Percentiles rank a stretch among this genome's conserved stretches.
Evolutionary conservation across 208 protist genomes (phyloP).

Genomic region (Balamuthia mandrillaris): DNA sequence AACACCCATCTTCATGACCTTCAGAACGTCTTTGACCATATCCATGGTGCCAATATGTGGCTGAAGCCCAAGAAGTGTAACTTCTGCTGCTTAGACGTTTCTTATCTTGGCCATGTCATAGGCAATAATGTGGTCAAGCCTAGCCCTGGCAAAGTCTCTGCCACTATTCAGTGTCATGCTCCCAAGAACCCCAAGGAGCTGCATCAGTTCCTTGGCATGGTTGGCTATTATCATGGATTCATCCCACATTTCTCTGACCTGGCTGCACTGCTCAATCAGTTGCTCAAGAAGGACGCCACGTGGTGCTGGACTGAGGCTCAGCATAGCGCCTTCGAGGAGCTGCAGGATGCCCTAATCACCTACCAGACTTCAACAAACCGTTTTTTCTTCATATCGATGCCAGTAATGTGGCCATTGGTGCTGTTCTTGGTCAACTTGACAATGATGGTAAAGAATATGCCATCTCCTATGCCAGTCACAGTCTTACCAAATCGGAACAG

Average conservation of each 20-base stretch:
- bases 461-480: background rate
- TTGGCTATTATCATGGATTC: background rate
- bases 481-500: background rate
- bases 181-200: background rate
- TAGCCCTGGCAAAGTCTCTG: background rate
- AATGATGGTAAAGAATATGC: background rate
- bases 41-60: background rate
- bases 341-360: background rate
- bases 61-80: background rate
- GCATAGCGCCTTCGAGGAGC: background rate
- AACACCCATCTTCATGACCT: conserved; percentile 9
- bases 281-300: background rate
- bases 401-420: background rate
- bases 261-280: background rate
- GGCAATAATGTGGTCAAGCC: background rate
- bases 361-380: background rate
- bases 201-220: background rate
- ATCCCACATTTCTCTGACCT: background rate
- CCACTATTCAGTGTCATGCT: background rate
- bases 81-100: background rate
- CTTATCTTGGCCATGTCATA: background rate
- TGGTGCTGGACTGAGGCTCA: background rate
- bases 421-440: background rate
- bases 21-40: background rate
- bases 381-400: background rate